Evolutionary conservation across 352 stramenopile genomes (phyloP), one percentile per base, ranked within the genome.

Genomic region (Thalassiosira oceanica): DNA sequence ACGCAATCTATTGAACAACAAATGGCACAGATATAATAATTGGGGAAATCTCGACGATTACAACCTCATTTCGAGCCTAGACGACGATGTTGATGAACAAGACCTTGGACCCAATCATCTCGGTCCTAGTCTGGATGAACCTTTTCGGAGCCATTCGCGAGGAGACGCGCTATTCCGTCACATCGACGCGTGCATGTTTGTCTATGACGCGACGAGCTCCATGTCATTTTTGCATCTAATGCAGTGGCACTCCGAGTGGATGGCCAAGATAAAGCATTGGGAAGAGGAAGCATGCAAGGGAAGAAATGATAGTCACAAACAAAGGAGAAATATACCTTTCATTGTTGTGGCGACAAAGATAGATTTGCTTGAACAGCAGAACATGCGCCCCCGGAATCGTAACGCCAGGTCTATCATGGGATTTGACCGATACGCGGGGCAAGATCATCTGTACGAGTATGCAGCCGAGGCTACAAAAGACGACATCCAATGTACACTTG

Each of bases 301-400:
- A 6, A 42, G 7, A 13, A 60, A 50, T 33, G n/a, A 52, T 2
- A 10, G 29, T 8, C 28, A 26, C 5, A 52, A 28, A 41, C 1
- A 52, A 41, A 74, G 37, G 37, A 49, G 36, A 35, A 18, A 31
- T 1, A 67, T 87, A 45, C 76, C 82, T 29, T 74, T 87, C 42
- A 65, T 89, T 37, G 70, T 90, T 46, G 79, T 86, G 28, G 83
- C 60, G 0, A 90, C 80, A 43, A 90, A 90, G 68, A 66, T 85
- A 23, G 83, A 90, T 68, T 53, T 86, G n/a, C 53, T 87, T 58
- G 43, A 58, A 29, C 10, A 39, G 52, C 27, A 46, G 23, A 31
- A 62, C 36, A 35, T 24, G 10, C 24, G 33, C 53, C 43, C 52
- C 49, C 10, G 35, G 8, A 27, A 13, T n/a, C 23, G 2, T 16